Evolutionary conservation across 495 filamentous ascomycete species (phyloP), one percentile per base, ranked within the genome.

Genomic region (Penicillium verhagenii): DNA sequence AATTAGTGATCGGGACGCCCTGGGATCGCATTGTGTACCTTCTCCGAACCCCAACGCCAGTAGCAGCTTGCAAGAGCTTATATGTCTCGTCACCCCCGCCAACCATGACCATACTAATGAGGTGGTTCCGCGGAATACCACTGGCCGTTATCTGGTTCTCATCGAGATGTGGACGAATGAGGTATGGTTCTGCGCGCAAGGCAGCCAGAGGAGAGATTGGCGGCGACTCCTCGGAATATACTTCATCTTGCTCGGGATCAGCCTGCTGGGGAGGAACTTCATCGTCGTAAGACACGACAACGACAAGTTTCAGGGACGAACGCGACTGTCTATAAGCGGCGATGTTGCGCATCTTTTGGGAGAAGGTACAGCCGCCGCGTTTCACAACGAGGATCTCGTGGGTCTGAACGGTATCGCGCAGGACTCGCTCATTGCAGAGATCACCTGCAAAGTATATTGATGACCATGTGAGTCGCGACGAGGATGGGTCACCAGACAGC

Each of bases 291-390:
- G 87, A 91, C 4, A 97, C 85, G 0, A 97, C 69, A 19, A 98
- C 72, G 7, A 97, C 89, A 7, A 98, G 79, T 68, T 96, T 89
- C 9, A 96, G 70, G 0, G 82, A 72, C 9, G 59, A 58, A 2
- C 78, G 66, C 0, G 75, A 76, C 0, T 90, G 88, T 11, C 85
- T 72, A 65, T 82, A 91, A 9, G 84, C 82, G 11, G 94, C 91
- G 33, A 98, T 90, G 58, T 90, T 92, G 21, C 78, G 77, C 0
- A 97, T 74, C 64, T 98, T 98, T 28, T 88, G 76, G 6, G 80
- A 82, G 70, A 97, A 97, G 35, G 77, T 87, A 72, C 94, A 98
- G 3, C 83, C 86, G 18, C 94, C 94, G 19, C 94, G 87, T 28
- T 83, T 86, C 54, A 97, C 79, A 23, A 97, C 81, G 53, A 98